phyloP scores from a whole-genome alignment of 2,329 filamentous ascomycete species.

The Monosporascus sp. region DNA sequence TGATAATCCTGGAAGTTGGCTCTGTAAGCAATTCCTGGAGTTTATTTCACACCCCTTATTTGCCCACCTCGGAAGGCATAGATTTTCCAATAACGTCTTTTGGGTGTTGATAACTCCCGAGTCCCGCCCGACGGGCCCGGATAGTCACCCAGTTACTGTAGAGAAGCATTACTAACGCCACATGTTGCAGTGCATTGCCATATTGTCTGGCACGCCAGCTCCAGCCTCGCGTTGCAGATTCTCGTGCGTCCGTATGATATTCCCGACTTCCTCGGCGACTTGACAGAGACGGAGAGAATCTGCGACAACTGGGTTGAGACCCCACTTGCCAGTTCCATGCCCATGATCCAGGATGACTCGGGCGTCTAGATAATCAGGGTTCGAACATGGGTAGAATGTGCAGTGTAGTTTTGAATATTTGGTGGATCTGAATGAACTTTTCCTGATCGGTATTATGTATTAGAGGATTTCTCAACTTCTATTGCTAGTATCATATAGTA shows the following conservation, averaged over 20 bases:
- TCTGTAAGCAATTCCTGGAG: background rate
- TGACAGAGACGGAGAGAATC: constrained; percentile 5
- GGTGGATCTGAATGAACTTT: too few species aligned
- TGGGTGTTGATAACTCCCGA: too few species aligned
- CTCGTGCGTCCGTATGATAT: constrained; percentile 12
- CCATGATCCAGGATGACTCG: constrained; percentile 6
- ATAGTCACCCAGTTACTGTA: background rate
- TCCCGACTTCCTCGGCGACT: constrained; percentile 1
- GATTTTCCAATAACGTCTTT: too few species aligned
- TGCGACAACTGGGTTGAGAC: constrained; percentile 7
- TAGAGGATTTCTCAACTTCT: too few species aligned
- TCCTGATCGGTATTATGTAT: too few species aligned
- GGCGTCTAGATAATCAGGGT: constrained; percentile 3
- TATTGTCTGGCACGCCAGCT: constrained; percentile 21
- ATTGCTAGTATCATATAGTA: too few species aligned
- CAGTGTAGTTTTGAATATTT: too few species aligned
- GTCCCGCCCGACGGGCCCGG: too few species aligned
- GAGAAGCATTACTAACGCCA: background rate
- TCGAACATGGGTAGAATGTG: too few species aligned
- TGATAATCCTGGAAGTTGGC: constrained; percentile 9
- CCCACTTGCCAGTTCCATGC: background rate
- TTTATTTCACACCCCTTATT: too few species aligned
- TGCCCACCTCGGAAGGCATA: too few species aligned
- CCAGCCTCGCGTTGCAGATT: constrained; percentile 21
- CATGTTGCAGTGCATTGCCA: constrained; percentile 15